These are phyloP conservation scores for Acacia melanoxylon DNA, from an alignment of 306 rosid species.

Conservation along the genomic window DNA sequence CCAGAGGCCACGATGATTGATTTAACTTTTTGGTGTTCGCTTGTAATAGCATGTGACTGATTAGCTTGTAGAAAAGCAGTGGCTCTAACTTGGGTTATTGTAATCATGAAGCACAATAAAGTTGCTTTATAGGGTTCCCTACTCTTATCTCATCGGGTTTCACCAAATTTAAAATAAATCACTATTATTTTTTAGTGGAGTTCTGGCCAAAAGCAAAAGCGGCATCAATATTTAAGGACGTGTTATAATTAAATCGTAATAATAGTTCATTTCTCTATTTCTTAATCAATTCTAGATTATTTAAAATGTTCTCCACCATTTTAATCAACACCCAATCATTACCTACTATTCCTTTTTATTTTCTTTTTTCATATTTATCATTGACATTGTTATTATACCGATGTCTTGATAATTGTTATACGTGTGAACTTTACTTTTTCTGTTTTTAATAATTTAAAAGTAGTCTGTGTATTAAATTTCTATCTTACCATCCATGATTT, in stretches of 20 bases:
- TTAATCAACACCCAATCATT: neutral
- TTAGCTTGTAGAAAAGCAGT: conserved; percentile 33
- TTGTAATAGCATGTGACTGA: conserved; percentile 26
- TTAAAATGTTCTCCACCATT: neutral
- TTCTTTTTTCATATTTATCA: neutral
- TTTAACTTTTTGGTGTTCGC: conserved; percentile 31
- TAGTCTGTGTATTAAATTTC: neutral
- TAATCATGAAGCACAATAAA: conserved; percentile 42
- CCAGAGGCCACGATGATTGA: conserved; percentile 23
- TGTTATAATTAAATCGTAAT: conserved; percentile 1
- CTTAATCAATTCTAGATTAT: neutral
- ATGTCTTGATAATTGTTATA: neutral
- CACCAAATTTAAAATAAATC: conserved; percentile 18
- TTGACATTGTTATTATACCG: conserved; percentile 9
- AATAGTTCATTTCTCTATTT: neutral
- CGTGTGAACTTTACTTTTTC: neutral
- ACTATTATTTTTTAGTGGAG: neutral
- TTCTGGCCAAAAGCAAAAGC: neutral
- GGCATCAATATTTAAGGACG: neutral
- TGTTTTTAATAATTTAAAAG: neutral
- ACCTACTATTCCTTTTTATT: neutral
- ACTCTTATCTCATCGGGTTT: conserved; percentile 31
- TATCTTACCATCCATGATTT: neutral
- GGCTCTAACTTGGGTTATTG: conserved; percentile 39
- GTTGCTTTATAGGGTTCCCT: conserved; percentile 56